phyloP scores from a whole-genome alignment of 805 yeast genomes.

The Yarrowia porcina region DNA sequence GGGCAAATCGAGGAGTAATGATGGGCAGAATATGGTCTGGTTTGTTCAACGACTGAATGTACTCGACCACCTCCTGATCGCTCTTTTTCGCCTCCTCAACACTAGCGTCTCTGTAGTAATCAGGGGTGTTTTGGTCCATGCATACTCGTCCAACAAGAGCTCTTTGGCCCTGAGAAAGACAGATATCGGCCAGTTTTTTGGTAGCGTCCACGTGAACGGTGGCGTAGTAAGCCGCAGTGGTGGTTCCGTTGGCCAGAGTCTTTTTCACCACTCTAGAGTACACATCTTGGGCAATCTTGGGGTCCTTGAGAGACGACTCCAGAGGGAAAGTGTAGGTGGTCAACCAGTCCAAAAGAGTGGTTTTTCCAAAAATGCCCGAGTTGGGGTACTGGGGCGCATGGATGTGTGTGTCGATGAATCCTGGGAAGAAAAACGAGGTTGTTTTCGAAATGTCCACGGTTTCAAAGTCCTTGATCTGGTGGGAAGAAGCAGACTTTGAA shows the following conservation, averaged over 20 bases:
- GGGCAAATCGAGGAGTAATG: slow-evolving; percentile 91
- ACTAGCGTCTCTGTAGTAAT: slow-evolving; percentile 57
- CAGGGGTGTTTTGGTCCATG: slow-evolving; percentile 83
- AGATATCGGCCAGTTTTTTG: slow-evolving; percentile 68
- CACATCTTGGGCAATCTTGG: slow-evolving; percentile 54
- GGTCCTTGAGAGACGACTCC: slow-evolving; percentile 63
- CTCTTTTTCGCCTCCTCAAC: slow-evolving; percentile 52
- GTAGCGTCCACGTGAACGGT: slow-evolving; percentile 80
- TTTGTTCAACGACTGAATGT: slow-evolving; percentile 50
- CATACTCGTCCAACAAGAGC: slow-evolving; percentile 92
- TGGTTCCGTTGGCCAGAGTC: slow-evolving; percentile 78
- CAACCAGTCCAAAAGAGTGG: slow-evolving; percentile 88
- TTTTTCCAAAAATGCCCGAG: slow-evolving; percentile 75
- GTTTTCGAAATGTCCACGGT: slow-evolving; percentile 15
- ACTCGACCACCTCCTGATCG: slow-evolving; percentile 55
- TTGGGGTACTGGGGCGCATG: slow-evolving; percentile 86
- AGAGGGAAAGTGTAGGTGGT: slow-evolving; percentile 83
- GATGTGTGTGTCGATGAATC: slow-evolving; percentile 77
- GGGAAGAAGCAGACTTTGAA: slow-evolving; percentile 36
- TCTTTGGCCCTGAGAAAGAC: slow-evolving; percentile 69
- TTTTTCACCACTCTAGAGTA: slow-evolving; percentile 65
- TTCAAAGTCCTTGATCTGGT: slow-evolving; percentile 28
- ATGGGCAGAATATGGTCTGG: slow-evolving; percentile 65
- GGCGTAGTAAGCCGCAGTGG: slow-evolving; percentile 88
- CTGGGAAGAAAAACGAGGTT: slow-evolving; percentile 66